phyloP scores from a whole-genome alignment of 345 rosid genomes.

The Excoecaria agallocha region DNA sequence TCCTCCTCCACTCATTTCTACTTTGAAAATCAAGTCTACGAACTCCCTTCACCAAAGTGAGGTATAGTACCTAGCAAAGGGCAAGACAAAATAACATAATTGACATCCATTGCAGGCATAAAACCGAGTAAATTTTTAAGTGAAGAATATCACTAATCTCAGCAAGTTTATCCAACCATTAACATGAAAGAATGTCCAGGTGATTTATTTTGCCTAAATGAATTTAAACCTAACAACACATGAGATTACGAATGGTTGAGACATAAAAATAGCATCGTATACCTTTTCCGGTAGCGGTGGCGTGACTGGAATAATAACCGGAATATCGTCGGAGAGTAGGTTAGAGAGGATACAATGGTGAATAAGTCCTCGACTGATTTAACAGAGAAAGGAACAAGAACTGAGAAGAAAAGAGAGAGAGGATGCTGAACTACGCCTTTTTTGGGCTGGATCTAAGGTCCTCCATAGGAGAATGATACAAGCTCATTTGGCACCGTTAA shows the following conservation, averaged over 20 bases:
- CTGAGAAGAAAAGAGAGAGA: too few species aligned
- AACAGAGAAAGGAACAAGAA: too few species aligned
- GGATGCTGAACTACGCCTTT: too few species aligned
- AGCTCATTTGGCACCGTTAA: too few species aligned
- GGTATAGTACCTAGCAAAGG: not conserved
- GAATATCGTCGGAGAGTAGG: not conserved
- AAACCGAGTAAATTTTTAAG: not conserved
- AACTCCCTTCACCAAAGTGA: not conserved
- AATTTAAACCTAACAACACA: not conserved
- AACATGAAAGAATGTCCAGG: too few species aligned
- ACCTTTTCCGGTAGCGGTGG: not conserved
- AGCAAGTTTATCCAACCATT: too few species aligned
- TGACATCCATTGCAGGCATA: not conserved
- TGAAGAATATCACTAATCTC: not conserved
- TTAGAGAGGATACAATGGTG: not conserved
- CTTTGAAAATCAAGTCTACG: not conserved
- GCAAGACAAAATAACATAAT: not conserved
- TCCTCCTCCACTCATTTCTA: conserved; percentile 33
- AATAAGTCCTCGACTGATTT: too few species aligned
- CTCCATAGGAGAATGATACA: too few species aligned
- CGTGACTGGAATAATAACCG: not conserved
- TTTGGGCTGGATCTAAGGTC: too few species aligned
- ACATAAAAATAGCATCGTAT: not conserved
- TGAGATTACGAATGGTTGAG: not conserved
- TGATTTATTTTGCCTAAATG: not conserved